Percentiles rank a stretch among this genome's conserved stretches.
Evolutionary conservation across 164 flowering plant species (phyloP).

Genomic region (Piper longum): DNA sequence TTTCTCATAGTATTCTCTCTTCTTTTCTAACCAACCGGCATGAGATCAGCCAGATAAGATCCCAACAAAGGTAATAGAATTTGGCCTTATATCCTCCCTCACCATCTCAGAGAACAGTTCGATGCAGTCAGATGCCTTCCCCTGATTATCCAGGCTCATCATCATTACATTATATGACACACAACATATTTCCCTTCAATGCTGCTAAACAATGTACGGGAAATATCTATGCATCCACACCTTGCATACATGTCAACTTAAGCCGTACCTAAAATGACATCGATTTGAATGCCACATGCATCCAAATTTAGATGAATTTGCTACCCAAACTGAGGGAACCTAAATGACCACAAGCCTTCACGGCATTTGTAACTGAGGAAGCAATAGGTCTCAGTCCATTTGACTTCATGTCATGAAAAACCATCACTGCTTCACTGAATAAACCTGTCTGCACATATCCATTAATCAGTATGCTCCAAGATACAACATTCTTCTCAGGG

Average conservation of each 20-base stretch:
- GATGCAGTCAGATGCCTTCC: conserved; percentile 7
- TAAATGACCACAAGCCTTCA: conserved; percentile 12
- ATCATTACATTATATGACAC: conserved; percentile 13
- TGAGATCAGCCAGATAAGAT: conserved; percentile 11
- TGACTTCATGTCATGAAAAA: conserved; percentile 8
- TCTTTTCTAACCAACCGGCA: conserved; percentile 11
- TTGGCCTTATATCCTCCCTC: conserved; percentile 4
- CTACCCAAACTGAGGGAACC: conserved; percentile 10
- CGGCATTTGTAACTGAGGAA: conserved; percentile 8
- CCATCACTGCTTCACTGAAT: conserved; percentile 6
- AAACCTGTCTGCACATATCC: conserved; percentile 11
- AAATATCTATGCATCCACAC: conserved; percentile 11
- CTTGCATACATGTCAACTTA: conserved; percentile 14
- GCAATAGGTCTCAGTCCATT: conserved; percentile 4
- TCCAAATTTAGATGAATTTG: conserved; percentile 7
- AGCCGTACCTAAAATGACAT: conserved; percentile 10
- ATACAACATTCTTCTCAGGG: conserved; percentile 9
- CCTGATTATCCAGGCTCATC: conserved; percentile 6
- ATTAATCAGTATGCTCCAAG: conserved; percentile 13
- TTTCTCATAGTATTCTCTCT: conserved; percentile 6
- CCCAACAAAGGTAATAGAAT: conserved; percentile 7
- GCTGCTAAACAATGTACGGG: conserved; percentile 3
- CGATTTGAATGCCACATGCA: neutral
- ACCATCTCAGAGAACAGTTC: conserved; percentile 8
- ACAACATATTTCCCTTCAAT: conserved; percentile 5